Evolutionary conservation across 2,329 filamentous ascomycete genomes (phyloP), one percentile per base, ranked within the genome.

Genomic region (Pleomassaria siparia): DNA sequence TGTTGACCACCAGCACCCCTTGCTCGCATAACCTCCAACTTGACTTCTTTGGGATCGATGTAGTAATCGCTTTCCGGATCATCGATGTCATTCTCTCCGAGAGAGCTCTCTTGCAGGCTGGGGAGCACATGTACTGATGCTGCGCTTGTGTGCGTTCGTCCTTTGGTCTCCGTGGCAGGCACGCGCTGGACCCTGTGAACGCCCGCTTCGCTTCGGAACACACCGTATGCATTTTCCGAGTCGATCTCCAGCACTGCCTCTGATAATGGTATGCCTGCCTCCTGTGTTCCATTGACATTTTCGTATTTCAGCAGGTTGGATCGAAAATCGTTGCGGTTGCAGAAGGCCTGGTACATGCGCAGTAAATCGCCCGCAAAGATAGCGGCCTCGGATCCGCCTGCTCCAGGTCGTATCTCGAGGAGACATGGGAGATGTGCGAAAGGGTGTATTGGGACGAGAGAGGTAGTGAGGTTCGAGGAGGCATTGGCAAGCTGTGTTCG

Each of bases 141-240:
- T 11, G 91, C 91, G 64, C 88, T 94, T 10, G 94, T 99, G 71
- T 99, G 94, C 13, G 90, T 94, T 22, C 94, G 85, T 2, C 94
- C 94, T 66, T 90, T 92, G 56, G 80, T 88, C 70, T 99, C 94
- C 0, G 94, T 99, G 10, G 86, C 86, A 1, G 94, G 94, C 3
- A 99, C 86, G 21, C 94, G 85, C 76, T 99, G 94, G 0, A 99
- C 94, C 22, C 94, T 84, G 69, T 99, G 94, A 56, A 99, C 94
- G 25, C 94, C 94, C 2, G 92, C 89, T 72, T 99, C 94, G 59
- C 86, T 86, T 51, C 92, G 83, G 61, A 99, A 83, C 1, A 83
- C 65, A 50, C 87, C 89, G 71, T 96, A 99, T 18, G 91, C 86
- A 24, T 89, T 89, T 1, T 82, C 74, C 41, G 84, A 81, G 49